Percentiles rank a stretch among this genome's conserved stretches.
These are phyloP conservation scores for Carex cristatella DNA, from an alignment of 176 grass and related monocot species.

Conservation along the genomic window DNA sequence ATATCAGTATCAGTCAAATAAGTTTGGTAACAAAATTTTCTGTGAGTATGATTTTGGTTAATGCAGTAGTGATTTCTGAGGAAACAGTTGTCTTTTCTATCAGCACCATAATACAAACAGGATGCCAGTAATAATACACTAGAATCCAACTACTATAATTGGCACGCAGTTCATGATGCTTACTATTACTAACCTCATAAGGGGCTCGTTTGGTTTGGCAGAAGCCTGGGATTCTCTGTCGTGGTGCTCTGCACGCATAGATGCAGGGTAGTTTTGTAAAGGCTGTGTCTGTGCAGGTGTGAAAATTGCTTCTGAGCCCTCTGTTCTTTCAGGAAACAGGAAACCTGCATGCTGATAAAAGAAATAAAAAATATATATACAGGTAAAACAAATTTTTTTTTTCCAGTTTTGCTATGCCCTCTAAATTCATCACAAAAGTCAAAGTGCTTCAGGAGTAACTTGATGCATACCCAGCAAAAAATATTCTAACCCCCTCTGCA, in stretches of 20 bases:
- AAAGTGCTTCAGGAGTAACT: background rate
- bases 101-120: background rate
- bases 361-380: slow-evolving; percentile 35
- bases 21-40: background rate
- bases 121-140: background rate
- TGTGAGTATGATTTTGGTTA: background rate
- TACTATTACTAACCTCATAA: slow-evolving; percentile 41
- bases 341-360: slow-evolving; percentile 54
- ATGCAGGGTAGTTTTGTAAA: slow-evolving; percentile 65
- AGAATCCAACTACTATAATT: background rate
- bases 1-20: background rate
- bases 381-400: slow-evolving; percentile 10
- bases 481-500: background rate
- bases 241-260: slow-evolving; percentile 43
- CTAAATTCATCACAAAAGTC: background rate
- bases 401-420: background rate
- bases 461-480: background rate
- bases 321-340: slow-evolving; percentile 69
- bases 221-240: slow-evolving; percentile 51
- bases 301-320: slow-evolving; percentile 61
- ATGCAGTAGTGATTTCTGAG: background rate
- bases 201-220: slow-evolving; percentile 41
- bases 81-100: background rate
- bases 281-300: slow-evolving; percentile 88
- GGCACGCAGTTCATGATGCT: background rate